Evolutionary conservation across 208 protist species (phyloP).

Genomic region (Trypanosoma lewisi): DNA sequence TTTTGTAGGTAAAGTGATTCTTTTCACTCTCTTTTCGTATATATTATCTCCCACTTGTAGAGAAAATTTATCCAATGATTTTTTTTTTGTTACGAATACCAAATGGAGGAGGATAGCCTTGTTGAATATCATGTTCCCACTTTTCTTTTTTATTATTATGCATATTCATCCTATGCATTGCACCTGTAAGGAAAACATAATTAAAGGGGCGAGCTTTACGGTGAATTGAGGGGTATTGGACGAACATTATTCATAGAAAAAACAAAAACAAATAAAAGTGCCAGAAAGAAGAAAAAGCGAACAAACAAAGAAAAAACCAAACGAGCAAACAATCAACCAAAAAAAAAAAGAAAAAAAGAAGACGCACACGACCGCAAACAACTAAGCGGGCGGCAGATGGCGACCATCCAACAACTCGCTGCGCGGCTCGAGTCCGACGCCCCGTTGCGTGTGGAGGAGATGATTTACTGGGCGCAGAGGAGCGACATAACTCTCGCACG

Average conservation of each 20-base stretch:
- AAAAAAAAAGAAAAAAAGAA: not conserved
- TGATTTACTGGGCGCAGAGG: slow-evolving; percentile 64
- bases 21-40: too few species aligned
- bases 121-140: not conserved
- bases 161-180: not conserved
- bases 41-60: too few species aligned
- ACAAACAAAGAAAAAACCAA: slow-evolving; percentile 13
- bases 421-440: slow-evolving; percentile 43
- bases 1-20: too few species aligned
- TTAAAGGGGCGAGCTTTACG: too few species aligned
- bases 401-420: slow-evolving; percentile 44
- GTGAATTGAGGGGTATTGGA: not conserved
- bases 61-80: too few species aligned
- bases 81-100: too few species aligned
- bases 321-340: not conserved
- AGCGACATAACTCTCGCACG: slow-evolving; percentile 58
- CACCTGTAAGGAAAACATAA: too few species aligned
- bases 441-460: slow-evolving; percentile 41
- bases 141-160: not conserved
- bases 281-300: slow-evolving; percentile 1
- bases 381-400: slow-evolving; percentile 20
- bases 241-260: not conserved
- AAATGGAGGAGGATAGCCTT: not conserved
- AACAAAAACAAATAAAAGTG: not conserved
- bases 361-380: too few species aligned